These are phyloP conservation scores for Pilasporangium apinafurcum DNA, from an alignment of 352 stramenopile genomes.

Conservation along the genomic window DNA sequence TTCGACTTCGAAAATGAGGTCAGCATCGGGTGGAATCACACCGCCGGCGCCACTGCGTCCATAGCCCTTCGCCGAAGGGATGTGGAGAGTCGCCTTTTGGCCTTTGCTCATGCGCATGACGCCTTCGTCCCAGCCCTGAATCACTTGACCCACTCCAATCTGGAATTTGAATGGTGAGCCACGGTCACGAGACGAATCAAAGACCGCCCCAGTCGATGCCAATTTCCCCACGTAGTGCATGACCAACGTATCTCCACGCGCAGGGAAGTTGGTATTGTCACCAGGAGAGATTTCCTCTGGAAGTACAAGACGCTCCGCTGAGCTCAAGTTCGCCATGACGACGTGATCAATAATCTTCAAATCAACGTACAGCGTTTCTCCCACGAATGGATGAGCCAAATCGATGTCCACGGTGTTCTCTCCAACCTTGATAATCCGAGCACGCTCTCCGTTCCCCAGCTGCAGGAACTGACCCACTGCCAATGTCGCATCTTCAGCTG, in stretches of 20 bases:
- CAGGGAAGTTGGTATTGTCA: constrained; percentile 58
- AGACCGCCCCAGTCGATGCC: constrained; percentile 49
- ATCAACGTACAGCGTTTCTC: constrained; percentile 73
- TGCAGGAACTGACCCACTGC: constrained; percentile 54
- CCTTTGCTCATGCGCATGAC: constrained; percentile 94
- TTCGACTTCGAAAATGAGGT: constrained; percentile 93
- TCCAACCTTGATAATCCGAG: constrained; percentile 62
- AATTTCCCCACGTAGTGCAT: constrained; percentile 85
- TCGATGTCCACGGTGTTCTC: constrained; percentile 71
- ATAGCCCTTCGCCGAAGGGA: constrained; percentile 92
- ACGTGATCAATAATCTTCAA: constrained; percentile 64
- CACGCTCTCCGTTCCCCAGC: constrained; percentile 48
- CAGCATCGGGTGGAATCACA: constrained; percentile 88
- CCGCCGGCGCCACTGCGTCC: constrained; percentile 72
- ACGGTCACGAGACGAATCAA: constrained; percentile 73
- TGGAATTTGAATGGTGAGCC: constrained; percentile 76
- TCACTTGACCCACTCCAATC: constrained; percentile 85
- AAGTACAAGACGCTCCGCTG: constrained; percentile 61
- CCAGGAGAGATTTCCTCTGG: constrained; percentile 58
- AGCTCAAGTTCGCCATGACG: constrained; percentile 28
- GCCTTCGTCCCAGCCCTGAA: constrained; percentile 94
- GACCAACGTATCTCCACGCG: constrained; percentile 64
- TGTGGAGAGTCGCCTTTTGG: constrained; percentile 89
- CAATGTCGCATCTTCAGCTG: constrained; percentile 66
- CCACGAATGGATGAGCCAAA: constrained; percentile 62